Conservation (phyloP, 1,284 basidiomycete species). For the Termitomyces sp. region DNA sequence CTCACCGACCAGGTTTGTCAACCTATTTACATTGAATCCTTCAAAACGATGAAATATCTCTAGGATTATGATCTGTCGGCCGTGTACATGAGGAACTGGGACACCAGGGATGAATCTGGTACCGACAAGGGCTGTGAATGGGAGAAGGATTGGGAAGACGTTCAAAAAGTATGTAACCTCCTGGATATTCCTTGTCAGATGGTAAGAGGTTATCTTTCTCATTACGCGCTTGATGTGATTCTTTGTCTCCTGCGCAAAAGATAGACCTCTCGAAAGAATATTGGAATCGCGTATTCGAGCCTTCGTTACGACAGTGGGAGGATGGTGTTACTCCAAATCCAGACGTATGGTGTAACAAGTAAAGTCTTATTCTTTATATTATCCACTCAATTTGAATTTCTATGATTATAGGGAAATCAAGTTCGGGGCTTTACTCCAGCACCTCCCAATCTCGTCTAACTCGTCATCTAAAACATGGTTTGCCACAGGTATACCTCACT, state of each 20-base stretch:
- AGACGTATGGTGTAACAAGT: slow-evolving; percentile 92
- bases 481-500: slow-evolving; percentile 61
- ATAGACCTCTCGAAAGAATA: slow-evolving; percentile 84
- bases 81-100: slow-evolving; percentile 97
- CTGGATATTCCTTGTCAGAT: slow-evolving; percentile 64
- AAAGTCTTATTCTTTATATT: slow-evolving; percentile 14
- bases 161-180: slow-evolving; percentile 71
- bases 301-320: slow-evolving; percentile 74
- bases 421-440: slow-evolving; percentile 82
- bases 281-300: slow-evolving; percentile 87
- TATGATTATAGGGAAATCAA: slow-evolving; percentile 74
- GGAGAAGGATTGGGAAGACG: slow-evolving; percentile 94
- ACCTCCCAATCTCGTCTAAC: slow-evolving; percentile 38
- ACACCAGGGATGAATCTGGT: slow-evolving; percentile 65
- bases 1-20: slow-evolving; percentile 59
- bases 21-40: neutral
- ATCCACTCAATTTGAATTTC: neutral
- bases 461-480: slow-evolving; percentile 47
- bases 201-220: slow-evolving; percentile 35
- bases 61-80: slow-evolving; percentile 81
- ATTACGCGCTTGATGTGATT: slow-evolving; percentile 1
- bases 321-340: slow-evolving; percentile 85
- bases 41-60: neutral
- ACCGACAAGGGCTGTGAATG: slow-evolving; percentile 83
- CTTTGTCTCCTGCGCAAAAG: slow-evolving; percentile 19